Evolutionary conservation across 2,329 filamentous ascomycete species (phyloP).

Genomic region (Ceratocystis papillata): DNA sequence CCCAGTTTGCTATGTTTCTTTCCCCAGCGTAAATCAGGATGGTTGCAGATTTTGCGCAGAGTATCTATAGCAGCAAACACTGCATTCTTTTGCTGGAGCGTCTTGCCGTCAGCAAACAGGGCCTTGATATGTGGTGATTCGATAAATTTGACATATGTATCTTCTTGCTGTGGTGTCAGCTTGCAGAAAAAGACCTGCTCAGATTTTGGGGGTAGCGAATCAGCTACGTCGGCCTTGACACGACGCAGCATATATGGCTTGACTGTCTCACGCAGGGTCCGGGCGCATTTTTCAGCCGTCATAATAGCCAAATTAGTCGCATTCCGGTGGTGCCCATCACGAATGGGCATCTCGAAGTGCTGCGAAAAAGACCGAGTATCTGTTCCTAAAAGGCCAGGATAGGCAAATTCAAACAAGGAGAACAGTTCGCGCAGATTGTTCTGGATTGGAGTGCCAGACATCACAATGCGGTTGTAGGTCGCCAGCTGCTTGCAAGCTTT

Average conservation of each 20-base stretch:
- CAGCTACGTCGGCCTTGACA: conserved; percentile 85
- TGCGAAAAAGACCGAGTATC: conserved; percentile 75
- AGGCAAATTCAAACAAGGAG: conserved; percentile 97
- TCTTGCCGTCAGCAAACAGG: conserved; percentile 15
- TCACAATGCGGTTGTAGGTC: conserved; percentile 79
- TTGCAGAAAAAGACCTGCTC: conserved; percentile 96
- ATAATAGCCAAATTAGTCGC: conserved; percentile 89
- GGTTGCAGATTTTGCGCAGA: conserved; percentile 92
- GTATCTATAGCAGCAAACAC: conserved; percentile 75
- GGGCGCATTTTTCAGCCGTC: conserved; percentile 86
- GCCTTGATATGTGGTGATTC: conserved; percentile 24
- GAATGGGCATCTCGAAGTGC: conserved; percentile 90
- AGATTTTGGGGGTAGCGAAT: conserved; percentile 87
- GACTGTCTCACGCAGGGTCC: conserved; percentile 86
- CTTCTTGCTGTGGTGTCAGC: conserved; percentile 48
- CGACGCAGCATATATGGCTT: conserved; percentile 86
- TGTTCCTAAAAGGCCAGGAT: conserved; percentile 87
- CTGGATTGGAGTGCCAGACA: conserved; percentile 95
- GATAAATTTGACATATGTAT: conserved; percentile 23
- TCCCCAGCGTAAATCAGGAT: conserved; percentile 64
- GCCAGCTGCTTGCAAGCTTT: conserved; percentile 89
- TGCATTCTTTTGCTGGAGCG: conserved; percentile 16
- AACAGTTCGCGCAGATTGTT: conserved; percentile 92
- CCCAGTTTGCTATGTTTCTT: conserved; percentile 17
- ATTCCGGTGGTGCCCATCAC: conserved; percentile 86